A percentile compares a stretch with the other conserved stretches of the same genome.
phyloP scores from a whole-genome alignment of 164 flowering plant genomes.

The Magnolia sinica region DNA sequence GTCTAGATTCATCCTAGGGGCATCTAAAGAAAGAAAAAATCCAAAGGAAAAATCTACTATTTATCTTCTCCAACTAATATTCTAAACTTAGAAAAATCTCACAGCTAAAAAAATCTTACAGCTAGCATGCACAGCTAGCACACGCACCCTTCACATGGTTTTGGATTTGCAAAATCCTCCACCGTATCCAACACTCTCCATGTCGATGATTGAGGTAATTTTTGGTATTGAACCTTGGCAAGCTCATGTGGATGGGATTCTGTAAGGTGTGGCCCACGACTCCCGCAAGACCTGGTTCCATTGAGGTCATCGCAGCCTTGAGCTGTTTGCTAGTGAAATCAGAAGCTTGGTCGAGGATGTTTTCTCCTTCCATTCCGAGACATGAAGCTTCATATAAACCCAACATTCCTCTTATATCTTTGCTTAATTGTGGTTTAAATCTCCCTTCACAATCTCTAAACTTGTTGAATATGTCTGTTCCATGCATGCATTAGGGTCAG shows the following conservation, averaged over 20 bases:
- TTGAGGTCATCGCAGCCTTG: background rate
- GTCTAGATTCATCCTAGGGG: too few species aligned
- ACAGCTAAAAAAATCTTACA: too few species aligned
- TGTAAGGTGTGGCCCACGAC: conserved; percentile 21
- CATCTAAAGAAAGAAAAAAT: too few species aligned
- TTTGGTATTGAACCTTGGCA: conserved; percentile 30
- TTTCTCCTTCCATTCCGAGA: conserved; percentile 39
- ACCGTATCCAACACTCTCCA: too few species aligned
- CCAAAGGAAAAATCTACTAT: too few species aligned
- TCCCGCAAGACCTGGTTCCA: conserved; percentile 17
- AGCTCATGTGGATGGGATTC: conserved; percentile 43
- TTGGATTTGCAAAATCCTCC: too few species aligned
- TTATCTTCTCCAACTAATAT: too few species aligned
- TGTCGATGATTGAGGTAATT: conserved; percentile 11
- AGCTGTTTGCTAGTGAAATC: conserved; percentile 31
- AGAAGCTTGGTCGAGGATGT: conserved; percentile 42
- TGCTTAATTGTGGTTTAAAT: conserved; percentile 8
- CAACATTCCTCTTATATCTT: conserved; percentile 27
- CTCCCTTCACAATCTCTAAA: conserved; percentile 31
- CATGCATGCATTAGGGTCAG: background rate
- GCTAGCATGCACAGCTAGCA: too few species aligned
- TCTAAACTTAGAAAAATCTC: too few species aligned
- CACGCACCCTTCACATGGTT: too few species aligned
- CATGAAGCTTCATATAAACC: conserved; percentile 36
- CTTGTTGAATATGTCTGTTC: conserved; percentile 27